Conservation (phyloP, 371 early-diverging fungal species). For the Mucor lusitanicus region DNA sequence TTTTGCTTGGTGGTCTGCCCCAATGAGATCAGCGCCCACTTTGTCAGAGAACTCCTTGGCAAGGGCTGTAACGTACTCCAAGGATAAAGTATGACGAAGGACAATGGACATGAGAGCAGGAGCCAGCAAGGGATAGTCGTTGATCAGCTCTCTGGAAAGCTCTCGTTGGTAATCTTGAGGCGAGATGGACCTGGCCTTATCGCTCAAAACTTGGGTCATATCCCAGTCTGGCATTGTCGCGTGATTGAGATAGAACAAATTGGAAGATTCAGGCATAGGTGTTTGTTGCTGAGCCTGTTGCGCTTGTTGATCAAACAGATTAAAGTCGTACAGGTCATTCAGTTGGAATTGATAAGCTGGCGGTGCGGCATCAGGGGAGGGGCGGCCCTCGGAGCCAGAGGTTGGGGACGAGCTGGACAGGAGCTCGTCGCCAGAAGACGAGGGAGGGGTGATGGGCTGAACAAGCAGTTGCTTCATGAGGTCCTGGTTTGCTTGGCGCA, state of each 20-base stretch:
- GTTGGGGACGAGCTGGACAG: neutral
- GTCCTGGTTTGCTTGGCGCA: constrained; percentile 19
- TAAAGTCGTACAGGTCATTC: constrained; percentile 21
- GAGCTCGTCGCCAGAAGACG: constrained; percentile 8
- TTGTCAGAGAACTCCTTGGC: constrained; percentile 17
- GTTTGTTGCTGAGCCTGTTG: constrained; percentile 6
- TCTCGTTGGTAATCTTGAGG: neutral
- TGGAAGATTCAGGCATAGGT: neutral
- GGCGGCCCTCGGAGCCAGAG: constrained; percentile 18
- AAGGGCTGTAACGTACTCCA: constrained; percentile 22
- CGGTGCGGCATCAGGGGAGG: constrained; percentile 14
- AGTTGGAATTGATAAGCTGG: constrained; percentile 15
- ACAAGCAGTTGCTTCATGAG: constrained; percentile 15
- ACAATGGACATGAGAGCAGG: constrained; percentile 40
- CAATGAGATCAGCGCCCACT: neutral
- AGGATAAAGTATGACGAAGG: constrained; percentile 23
- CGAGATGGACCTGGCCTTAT: neutral
- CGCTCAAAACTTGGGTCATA: constrained; percentile 13
- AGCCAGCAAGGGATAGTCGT: constrained; percentile 25
- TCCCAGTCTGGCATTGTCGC: constrained; percentile 26
- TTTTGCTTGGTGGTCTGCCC: neutral
- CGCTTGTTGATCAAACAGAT: constrained; percentile 16
- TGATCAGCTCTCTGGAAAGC: constrained; percentile 7
- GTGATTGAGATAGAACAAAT: constrained; percentile 24
- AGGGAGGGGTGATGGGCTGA: constrained; percentile 60